phyloP scores from a whole-genome alignment of 2,329 filamentous ascomycete genomes.

The Diaporthe vexans region DNA sequence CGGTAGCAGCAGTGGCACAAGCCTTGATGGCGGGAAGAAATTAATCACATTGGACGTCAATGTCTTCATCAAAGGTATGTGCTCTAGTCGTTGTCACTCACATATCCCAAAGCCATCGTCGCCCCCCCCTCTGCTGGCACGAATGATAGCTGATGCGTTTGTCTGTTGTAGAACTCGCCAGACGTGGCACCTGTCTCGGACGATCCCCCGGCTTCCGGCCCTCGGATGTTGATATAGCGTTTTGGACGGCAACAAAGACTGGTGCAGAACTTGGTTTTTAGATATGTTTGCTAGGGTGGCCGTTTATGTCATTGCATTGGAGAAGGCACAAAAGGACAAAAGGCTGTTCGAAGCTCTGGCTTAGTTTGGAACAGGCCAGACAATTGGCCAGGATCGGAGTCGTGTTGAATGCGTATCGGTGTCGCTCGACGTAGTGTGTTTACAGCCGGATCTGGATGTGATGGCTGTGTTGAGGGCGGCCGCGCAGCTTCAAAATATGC shows the following conservation, averaged over 20 bases:
- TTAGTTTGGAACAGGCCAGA: not conserved
- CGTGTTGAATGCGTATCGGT: not conserved
- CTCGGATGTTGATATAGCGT: slow-evolving; percentile 49
- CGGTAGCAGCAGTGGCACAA: not conserved
- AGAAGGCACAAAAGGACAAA: not conserved
- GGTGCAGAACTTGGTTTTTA: slow-evolving; percentile 15
- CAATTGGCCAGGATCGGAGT: not conserved
- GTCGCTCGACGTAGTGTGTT: slow-evolving; percentile 2
- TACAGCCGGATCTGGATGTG: not conserved
- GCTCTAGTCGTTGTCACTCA: not conserved
- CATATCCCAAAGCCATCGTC: not conserved
- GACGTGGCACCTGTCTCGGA: slow-evolving; percentile 49
- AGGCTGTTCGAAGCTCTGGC: not conserved
- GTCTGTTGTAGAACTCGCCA: slow-evolving; percentile 47
- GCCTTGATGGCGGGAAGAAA: slow-evolving; percentile 29
- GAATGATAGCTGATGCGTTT: slow-evolving; percentile 9
- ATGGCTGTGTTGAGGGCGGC: not conserved
- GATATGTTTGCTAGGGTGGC: not conserved
- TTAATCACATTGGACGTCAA: slow-evolving; percentile 48
- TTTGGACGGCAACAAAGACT: slow-evolving; percentile 44
- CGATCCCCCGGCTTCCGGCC: slow-evolving; percentile 50
- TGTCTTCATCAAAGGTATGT: slow-evolving; percentile 47
- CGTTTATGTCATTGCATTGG: not conserved
- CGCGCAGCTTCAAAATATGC: not conserved
- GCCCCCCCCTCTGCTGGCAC: not conserved